Evolutionary conservation across 2,329 filamentous ascomycete species (phyloP).

Genomic region (Mycosphaerella arachidis): DNA sequence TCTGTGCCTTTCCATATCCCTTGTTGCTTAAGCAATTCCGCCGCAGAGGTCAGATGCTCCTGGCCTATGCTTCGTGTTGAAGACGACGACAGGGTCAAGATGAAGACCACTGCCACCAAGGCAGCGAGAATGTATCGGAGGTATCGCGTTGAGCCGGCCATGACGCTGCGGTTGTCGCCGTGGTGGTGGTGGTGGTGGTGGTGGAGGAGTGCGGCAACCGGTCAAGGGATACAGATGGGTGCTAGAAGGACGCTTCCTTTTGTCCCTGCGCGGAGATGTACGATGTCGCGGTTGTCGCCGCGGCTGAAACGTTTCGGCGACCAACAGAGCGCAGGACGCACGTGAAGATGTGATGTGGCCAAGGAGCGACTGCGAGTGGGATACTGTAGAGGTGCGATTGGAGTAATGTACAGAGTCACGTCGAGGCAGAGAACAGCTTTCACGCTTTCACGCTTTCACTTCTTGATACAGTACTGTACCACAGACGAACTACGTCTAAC

Average conservation of each 20-base stretch:
- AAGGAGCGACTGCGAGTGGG: not conserved
- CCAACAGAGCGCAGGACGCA: not conserved
- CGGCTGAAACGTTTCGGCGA: not conserved
- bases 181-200: conserved; percentile 1
- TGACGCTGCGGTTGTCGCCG: conserved; percentile 39
- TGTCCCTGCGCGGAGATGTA: not conserved
- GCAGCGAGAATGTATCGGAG: conserved; percentile 71
- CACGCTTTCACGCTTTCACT: not conserved
- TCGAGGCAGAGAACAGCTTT: not conserved
- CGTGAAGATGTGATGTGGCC: not conserved
- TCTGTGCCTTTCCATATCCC: conserved; percentile 27
- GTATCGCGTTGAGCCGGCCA: conserved; percentile 68
- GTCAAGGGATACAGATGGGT: not conserved
- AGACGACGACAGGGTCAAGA: conserved; percentile 76
- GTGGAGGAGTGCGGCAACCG: not conserved
- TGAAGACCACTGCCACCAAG: conserved; percentile 71
- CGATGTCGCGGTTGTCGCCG: not conserved
- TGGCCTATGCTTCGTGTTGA: conserved; percentile 38
- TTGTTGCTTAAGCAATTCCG: conserved; percentile 34
- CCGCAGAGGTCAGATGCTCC: conserved; percentile 31
- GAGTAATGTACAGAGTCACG: not conserved
- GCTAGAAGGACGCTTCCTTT: not conserved
- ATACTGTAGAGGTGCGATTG: not conserved
- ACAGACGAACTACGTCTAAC: not conserved
- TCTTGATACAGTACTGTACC: no score